Base-by-base conservation (phyloP, 495 filamentous ascomycete species). In the Podospora pseudocomata region DNA sequence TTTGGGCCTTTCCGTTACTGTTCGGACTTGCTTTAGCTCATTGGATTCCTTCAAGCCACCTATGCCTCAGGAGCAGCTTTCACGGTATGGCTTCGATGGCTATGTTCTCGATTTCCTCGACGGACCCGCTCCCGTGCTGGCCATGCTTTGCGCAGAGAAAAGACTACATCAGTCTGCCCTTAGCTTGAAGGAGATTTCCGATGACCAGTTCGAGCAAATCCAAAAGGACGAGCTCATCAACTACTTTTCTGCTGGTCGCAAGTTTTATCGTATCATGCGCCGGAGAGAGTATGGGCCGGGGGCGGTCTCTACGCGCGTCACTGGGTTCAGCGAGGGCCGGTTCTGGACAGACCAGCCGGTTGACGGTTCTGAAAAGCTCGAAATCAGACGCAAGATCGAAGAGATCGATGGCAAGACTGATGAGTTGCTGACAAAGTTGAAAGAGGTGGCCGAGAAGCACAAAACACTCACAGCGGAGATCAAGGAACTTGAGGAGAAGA, bases 61-160 rank as follows among this genome's bases (percentile, higher is more conserved):
- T 2, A 67, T 91, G n/a, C 82, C 89, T 9, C 81, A 71, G 58
- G 74, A 81, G 9, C 73, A 91, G 63, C 74, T 93, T 64, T 72
- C 72, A 32, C 64, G 68, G 3, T 80, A 87, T 61, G 94, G 93
- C 1, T 88, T 98, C 62, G 90, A 95, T 66, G 87, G 88, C 11
- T 97, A 90, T 83, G 87, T 91, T 4, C 81, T 89, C 3, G 89
- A 97, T 71, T 91, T 82, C 65, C 73, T 99, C 13, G 83, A 86
- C 27, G 95, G 93, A 0, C 95, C 95, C 1, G 91, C 91, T 18
- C 87, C 92, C 4, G 91, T 99, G 2, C 79, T 97, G 32, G 88
- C 92, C 26, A 93, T 96, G 89, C 85, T 99, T 34, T 97, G 92
- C 73, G 83, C 84, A 27, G 88, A 90, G 63, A 82, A 81, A 23